These are phyloP conservation scores for Diphasiastrum complanatum DNA, from an alignment of 83 land plant species.

Conservation along the genomic window DNA sequence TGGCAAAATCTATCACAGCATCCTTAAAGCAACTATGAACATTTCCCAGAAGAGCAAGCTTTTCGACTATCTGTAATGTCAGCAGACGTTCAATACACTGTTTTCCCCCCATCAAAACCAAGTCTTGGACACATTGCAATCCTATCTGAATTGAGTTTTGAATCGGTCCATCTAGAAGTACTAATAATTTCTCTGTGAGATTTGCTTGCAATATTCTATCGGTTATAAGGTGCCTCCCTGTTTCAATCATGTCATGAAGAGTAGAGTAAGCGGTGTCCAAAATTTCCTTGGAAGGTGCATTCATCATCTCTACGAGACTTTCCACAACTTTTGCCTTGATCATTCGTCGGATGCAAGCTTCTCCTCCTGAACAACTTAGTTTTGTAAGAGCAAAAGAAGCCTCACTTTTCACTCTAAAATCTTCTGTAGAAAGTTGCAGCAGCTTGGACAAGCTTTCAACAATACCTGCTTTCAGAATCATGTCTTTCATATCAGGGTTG, in stretches of 20 bases:
- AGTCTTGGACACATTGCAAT: slow-evolving; percentile 27
- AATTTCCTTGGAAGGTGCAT: slow-evolving; percentile 17
- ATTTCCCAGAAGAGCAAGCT: slow-evolving; percentile 24
- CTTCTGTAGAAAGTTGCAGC: slow-evolving; percentile 12
- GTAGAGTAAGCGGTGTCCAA: slow-evolving; percentile 38
- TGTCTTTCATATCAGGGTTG: slow-evolving; percentile 18
- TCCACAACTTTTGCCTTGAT: slow-evolving; percentile 23
- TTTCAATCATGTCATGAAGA: slow-evolving; percentile 29
- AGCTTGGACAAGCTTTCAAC: slow-evolving; percentile 24
- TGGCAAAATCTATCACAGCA: slow-evolving; percentile 18
- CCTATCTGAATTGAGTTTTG: slow-evolving; percentile 21
- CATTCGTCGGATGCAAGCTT: slow-evolving; percentile 27
- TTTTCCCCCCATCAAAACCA: slow-evolving; percentile 39
- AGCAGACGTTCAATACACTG: slow-evolving; percentile 31
- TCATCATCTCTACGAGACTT: slow-evolving; percentile 31
- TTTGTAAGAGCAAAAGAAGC: slow-evolving; percentile 28
- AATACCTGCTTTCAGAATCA: slow-evolving; percentile 26
- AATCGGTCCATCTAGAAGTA: slow-evolving; percentile 23
- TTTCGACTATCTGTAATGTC: slow-evolving; percentile 27
- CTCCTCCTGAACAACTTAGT: slow-evolving; percentile 38
- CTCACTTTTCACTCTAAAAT: slow-evolving; percentile 18
- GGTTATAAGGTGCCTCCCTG: slow-evolving; percentile 25
- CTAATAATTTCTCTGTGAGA: slow-evolving; percentile 19
- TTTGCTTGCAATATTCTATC: slow-evolving; percentile 17
- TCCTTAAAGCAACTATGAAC: slow-evolving; percentile 10